Percentiles rank a stretch among this genome's conserved stretches.
phyloP scores from a whole-genome alignment of 2,329 filamentous ascomycete species.

The Metarhizium rileyi region DNA sequence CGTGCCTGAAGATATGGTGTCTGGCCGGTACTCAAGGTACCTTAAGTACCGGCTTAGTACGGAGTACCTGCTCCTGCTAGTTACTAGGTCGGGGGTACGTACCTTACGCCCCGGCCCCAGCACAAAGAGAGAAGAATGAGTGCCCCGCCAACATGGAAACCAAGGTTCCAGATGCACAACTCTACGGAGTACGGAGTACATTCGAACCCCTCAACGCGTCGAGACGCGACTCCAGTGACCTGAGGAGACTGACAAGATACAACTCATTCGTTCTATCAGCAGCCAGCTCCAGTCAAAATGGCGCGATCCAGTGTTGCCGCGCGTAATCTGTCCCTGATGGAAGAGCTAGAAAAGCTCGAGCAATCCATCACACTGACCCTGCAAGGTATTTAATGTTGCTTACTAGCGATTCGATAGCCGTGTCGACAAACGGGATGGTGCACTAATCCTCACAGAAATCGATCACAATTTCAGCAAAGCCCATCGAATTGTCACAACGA shows the following conservation, averaged over 20 bases:
- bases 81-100: too few species aligned
- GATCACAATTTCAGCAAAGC: constrained; percentile 97
- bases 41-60: too few species aligned
- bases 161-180: not conserved
- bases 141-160: not conserved
- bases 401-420: not conserved
- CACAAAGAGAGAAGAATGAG: too few species aligned
- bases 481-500: constrained; percentile 89
- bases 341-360: constrained; percentile 91
- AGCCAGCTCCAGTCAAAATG: constrained; percentile 26
- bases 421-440: not conserved
- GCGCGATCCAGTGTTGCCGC: constrained; percentile 37
- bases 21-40: too few species aligned
- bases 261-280: not conserved
- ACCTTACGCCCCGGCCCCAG: too few species aligned
- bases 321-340: constrained; percentile 67
- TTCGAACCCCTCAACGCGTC: not conserved
- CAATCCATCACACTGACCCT: constrained; percentile 94
- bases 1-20: too few species aligned
- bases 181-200: not conserved
- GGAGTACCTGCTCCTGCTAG: too few species aligned
- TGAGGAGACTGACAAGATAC: not conserved
- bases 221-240: constrained; percentile 1
- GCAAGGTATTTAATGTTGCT: constrained; percentile 52
- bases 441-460: constrained; percentile 56